phyloP scores from a whole-genome alignment of 495 filamentous ascomycete species.

The Chaetomium fimeti region DNA sequence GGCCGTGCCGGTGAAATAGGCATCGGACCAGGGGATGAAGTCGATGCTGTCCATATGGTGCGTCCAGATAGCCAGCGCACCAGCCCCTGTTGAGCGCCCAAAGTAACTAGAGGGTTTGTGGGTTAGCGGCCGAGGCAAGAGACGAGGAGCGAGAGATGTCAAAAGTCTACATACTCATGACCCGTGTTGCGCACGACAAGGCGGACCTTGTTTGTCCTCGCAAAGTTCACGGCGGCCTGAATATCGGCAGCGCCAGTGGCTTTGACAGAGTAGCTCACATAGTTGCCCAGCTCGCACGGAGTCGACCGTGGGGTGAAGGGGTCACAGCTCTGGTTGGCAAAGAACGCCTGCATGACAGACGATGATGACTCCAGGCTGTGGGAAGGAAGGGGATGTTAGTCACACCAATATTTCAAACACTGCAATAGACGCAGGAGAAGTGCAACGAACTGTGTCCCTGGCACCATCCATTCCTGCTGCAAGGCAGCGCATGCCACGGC shows the following conservation, averaged over 20 bases:
- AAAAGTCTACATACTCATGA: slow-evolving; percentile 32
- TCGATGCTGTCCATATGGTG: slow-evolving; percentile 49
- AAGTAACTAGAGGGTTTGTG: slow-evolving; percentile 20
- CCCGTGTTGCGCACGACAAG: slow-evolving; percentile 47
- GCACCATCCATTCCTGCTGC: slow-evolving; percentile 4
- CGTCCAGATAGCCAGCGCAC: slow-evolving; percentile 48
- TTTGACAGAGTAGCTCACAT: slow-evolving; percentile 53
- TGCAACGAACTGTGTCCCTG: slow-evolving; percentile 11
- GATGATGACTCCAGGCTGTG: slow-evolving; percentile 2
- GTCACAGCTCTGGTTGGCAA: slow-evolving; percentile 16
- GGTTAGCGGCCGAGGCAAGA: background rate
- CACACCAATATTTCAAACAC: background rate
- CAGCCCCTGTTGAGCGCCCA: slow-evolving; percentile 49
- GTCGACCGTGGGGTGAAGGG: slow-evolving; percentile 2
- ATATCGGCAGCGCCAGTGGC: slow-evolving; percentile 38
- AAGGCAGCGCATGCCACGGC: slow-evolving; percentile 17
- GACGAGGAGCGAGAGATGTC: too few relatives aligned
- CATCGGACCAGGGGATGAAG: slow-evolving; percentile 39
- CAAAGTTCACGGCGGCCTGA: slow-evolving; percentile 44
- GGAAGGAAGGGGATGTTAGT: background rate
- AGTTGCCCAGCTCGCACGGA: slow-evolving; percentile 52
- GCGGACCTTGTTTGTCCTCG: slow-evolving; percentile 38
- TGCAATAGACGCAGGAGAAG: background rate
- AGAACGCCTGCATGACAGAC: slow-evolving; percentile 11
- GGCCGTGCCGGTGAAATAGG: slow-evolving; percentile 42